These are phyloP conservation scores for Pyrenophora graminea DNA, from an alignment of 2,329 filamentous ascomycete genomes.

Conservation along the genomic window DNA sequence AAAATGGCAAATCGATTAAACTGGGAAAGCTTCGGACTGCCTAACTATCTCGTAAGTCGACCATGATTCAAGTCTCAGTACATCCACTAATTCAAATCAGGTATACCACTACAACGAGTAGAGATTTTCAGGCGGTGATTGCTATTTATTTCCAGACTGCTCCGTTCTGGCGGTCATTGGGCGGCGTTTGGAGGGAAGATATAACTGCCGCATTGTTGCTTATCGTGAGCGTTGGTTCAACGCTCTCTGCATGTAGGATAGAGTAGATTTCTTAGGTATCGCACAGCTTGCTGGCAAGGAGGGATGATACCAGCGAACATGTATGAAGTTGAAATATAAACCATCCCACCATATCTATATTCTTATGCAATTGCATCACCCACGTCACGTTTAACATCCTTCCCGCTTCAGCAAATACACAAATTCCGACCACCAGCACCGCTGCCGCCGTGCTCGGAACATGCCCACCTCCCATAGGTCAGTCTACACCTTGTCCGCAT, in stretches of 20 bases:
- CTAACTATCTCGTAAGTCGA: slow-evolving; percentile 86
- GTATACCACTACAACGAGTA: slow-evolving; percentile 91
- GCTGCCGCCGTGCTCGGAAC: background rate
- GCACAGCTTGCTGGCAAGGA: slow-evolving; percentile 19
- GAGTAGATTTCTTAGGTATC: slow-evolving; percentile 8
- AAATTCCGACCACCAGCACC: background rate
- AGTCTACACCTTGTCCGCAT: background rate
- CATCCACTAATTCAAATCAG: slow-evolving; percentile 50
- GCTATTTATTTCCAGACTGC: slow-evolving; percentile 7
- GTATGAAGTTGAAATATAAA: slow-evolving; percentile 6
- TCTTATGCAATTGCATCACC: too few species aligned
- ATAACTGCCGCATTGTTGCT: slow-evolving; percentile 6
- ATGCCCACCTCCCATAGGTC: background rate
- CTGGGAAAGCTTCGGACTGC: slow-evolving; percentile 84
- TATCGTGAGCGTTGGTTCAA: slow-evolving; percentile 8
- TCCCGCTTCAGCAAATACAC: background rate
- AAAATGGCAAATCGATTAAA: slow-evolving; percentile 93
- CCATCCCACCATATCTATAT: background rate
- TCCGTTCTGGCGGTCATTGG: slow-evolving; percentile 32
- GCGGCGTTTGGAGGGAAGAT: slow-evolving; percentile 34
- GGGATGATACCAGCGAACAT: slow-evolving; percentile 9
- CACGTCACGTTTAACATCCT: too few species aligned
- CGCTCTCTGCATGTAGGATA: slow-evolving; percentile 15
- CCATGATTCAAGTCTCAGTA: background rate
- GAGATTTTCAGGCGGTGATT: background rate